Evolutionary conservation across 202 grass and related monocot genomes (phyloP), one percentile per base, ranked within the genome.

Genomic region (Panicum virgatum): DNA sequence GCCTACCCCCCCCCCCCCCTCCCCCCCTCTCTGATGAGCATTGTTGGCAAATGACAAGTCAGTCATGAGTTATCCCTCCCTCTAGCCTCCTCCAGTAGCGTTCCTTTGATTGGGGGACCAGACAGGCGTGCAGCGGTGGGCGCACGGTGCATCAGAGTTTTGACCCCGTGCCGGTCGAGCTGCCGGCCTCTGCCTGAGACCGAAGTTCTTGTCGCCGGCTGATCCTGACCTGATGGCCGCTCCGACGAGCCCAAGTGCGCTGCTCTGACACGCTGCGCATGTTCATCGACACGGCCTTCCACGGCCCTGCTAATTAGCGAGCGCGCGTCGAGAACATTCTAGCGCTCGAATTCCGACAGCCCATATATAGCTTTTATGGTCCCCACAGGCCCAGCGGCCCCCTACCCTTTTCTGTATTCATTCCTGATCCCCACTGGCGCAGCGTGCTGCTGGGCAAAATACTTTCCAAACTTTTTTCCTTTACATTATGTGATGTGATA

Each of bases 81-180:
- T 72, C 4, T 10, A 48, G 25, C 18, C 16, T 72, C 16, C 7
- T 19, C 29, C n/a, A 19, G 66, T 26, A 68, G 39, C 39, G n/a
- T n/a, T 68, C 64, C 42, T 69, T 69, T 18, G 67, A 72, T 51
- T 27, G 26, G 44, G 27, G 18, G 16, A 14, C 16, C 44, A 70
- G 51, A 68, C 71, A 61, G 18, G 39, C 26, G 56, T 11, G 29
- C 77, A 16, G 25, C 10, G 19, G 79, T 37, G 61, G 77, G 56
- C 44, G 5, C 54, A 7, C 32, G 53, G 18, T 32, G 79, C 66
- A 43, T 50, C 86, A 79, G 59, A 79, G 80, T 83, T 83, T 88
- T 88, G 67, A 83, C 86, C 59, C 59, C 1, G n/a, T 73, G 73
- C 66, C 74, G 73, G 73, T 54, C 77, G 27, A 40, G 63, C 36